Base-by-base conservation (phyloP, 2,329 filamentous ascomycete species). In the Parastagonospora avenae region DNA sequence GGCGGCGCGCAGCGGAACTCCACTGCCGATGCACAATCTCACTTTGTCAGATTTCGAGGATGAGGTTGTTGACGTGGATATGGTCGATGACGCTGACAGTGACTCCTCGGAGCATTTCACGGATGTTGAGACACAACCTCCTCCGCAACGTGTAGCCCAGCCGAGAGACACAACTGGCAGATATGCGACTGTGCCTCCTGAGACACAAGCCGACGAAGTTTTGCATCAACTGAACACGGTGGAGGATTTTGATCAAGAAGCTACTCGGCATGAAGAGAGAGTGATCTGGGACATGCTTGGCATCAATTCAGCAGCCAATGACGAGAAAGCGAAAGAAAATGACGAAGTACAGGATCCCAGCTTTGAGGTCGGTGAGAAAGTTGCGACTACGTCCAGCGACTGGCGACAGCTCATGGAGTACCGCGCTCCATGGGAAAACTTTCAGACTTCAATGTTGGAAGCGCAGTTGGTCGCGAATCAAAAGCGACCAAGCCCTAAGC, bases 321-420 rank as follows among this genome's bases (percentile, higher is more conserved):
- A 61, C 11, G 35, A 57, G 8, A 52, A 61, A 38, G 46, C 52
- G 28, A 64, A 57, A 45, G 64, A 9, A 12, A 67, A 46, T 57
- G 31, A 64, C 69, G 52, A 73, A 67, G 28, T n/a, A 16, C 46
- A 59, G 7, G 41, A 53, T 8, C 29, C 49, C 10, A 32, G 41
- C 27, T 2, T 31, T 31, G 44, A 54, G 19, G 30, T 36, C 9
- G 32, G 19, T 8, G 57, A 59, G 74, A 70, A 63, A 58, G 58
- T 46, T 59, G 57, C 46, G 58, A 74, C 56, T 39, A 74, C 78
- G 9, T 47, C 74, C 8, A 60, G 71, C n/a, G 69, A 78, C 42
- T 85, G 82, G 82, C 75, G 79, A 43, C 72, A 73, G 24, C 71
- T 68, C 42, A 70, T 74, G 1, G 62, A 79, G 2, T 82, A 80